phyloP scores from a whole-genome alignment of 805 yeast species.

The Wickerhamiella brachini region DNA sequence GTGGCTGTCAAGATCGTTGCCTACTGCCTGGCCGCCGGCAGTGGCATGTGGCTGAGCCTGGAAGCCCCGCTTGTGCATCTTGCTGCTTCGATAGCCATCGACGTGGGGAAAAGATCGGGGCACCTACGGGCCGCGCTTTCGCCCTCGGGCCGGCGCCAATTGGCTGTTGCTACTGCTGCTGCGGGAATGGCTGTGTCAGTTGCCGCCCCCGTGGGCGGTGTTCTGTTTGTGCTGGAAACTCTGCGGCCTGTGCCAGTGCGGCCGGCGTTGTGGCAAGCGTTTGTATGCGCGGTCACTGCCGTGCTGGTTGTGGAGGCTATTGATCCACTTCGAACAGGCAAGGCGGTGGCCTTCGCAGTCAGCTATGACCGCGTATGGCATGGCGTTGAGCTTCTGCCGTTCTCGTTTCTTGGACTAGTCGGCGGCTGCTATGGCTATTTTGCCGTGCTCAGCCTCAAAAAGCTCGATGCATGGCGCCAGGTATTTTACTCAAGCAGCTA shows the following conservation, averaged over 20 bases:
- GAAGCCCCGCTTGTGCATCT: slow-evolving; percentile 83
- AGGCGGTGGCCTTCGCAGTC: slow-evolving; percentile 50
- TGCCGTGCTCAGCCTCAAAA: slow-evolving; percentile 20
- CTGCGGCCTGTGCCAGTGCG: slow-evolving; percentile 36
- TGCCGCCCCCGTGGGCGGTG: slow-evolving; percentile 82
- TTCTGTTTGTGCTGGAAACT: slow-evolving; percentile 54
- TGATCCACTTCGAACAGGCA: slow-evolving; percentile 37
- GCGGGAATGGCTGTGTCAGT: slow-evolving; percentile 79
- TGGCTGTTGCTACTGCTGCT: slow-evolving; percentile 62
- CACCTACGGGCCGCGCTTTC: background rate
- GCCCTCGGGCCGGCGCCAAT: slow-evolving; percentile 35
- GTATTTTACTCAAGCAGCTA: slow-evolving; percentile 2
- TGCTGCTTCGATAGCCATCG: slow-evolving; percentile 23
- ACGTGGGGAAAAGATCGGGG: slow-evolving; percentile 14
- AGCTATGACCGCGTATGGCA: slow-evolving; percentile 62
- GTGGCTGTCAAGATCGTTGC: slow-evolving; percentile 45
- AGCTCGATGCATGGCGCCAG: slow-evolving; percentile 3
- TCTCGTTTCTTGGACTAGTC: slow-evolving; percentile 49
- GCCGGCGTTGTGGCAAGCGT: slow-evolving; percentile 68
- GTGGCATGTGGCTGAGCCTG: slow-evolving; percentile 72
- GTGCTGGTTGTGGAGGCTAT: slow-evolving; percentile 43
- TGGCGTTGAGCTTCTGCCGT: slow-evolving; percentile 55
- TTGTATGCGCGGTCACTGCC: slow-evolving; percentile 64
- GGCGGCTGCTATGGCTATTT: slow-evolving; percentile 57
- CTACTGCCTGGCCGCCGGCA: slow-evolving; percentile 49